phyloP scores from a whole-genome alignment of 352 stramenopile species.

The Globisporangium yorkense region DNA sequence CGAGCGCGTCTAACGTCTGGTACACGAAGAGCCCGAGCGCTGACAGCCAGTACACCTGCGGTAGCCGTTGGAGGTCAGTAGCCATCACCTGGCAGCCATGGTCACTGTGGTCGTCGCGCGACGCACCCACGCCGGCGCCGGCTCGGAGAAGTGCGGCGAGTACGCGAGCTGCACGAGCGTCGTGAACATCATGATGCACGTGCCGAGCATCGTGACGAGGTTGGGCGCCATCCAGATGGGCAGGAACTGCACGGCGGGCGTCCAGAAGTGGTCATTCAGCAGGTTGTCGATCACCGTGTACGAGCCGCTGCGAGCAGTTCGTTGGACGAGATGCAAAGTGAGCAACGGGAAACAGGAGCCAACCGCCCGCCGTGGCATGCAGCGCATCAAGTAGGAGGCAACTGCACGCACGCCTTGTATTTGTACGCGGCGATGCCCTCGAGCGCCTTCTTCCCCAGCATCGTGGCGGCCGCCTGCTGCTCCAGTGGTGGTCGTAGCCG shows the following conservation, averaged over 20 bases:
- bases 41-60: constrained; percentile 57
- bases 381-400: background rate
- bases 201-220: constrained; percentile 88
- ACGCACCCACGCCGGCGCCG: constrained; percentile 48
- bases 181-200: constrained; percentile 65
- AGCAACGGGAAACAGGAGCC: background rate
- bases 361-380: background rate
- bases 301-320: constrained; percentile 35
- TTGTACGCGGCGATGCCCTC: constrained; percentile 84
- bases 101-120: background rate
- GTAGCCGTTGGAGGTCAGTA: background rate
- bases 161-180: constrained; percentile 77
- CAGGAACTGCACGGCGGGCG: constrained; percentile 71
- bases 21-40: constrained; percentile 89
- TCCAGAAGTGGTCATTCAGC: constrained; percentile 84
- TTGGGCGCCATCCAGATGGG: constrained; percentile 89
- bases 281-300: constrained; percentile 88
- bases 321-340: background rate
- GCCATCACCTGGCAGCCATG: background rate
- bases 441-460: constrained; percentile 72
- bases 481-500: background rate
- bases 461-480: constrained; percentile 1
- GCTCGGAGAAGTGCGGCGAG: constrained; percentile 60
- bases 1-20: constrained; percentile 98
- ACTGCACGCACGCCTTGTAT: constrained; percentile 77